Percentiles rank a stretch among this genome's conserved stretches.
These are phyloP conservation scores for Capsella bursapastoris DNA, from an alignment of 345 rosid species.

Conservation along the genomic window DNA sequence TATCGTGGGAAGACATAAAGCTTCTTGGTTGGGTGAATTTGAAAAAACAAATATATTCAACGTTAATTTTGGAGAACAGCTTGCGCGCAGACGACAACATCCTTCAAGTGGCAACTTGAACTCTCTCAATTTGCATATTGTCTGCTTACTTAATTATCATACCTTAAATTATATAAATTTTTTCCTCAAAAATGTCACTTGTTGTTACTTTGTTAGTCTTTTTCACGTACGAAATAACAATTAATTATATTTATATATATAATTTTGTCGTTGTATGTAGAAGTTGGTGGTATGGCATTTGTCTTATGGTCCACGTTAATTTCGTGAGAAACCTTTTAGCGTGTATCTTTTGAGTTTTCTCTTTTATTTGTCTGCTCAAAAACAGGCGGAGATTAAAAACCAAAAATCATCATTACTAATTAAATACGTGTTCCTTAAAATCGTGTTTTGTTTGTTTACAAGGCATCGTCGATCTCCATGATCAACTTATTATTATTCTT, in stretches of 20 bases:
- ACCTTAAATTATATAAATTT: background rate
- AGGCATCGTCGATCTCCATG: background rate
- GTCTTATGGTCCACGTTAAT: slow-evolving; percentile 36
- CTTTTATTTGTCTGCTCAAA: slow-evolving; percentile 13
- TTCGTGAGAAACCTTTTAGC: slow-evolving; percentile 37
- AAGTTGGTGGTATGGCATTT: slow-evolving; percentile 35
- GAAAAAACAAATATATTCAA: slow-evolving; percentile 24
- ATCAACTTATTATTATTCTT: slow-evolving; percentile 21
- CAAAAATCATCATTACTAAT: slow-evolving; percentile 1
- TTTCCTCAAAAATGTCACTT: slow-evolving; percentile 12
- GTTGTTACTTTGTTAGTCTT: slow-evolving; percentile 24
- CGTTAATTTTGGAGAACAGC: slow-evolving; percentile 40
- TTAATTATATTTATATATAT: background rate
- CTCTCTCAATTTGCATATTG: slow-evolving; percentile 19
- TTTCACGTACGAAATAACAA: background rate
- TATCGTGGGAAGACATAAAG: slow-evolving; percentile 40
- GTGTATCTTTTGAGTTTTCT: slow-evolving; percentile 39
- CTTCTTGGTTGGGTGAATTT: slow-evolving; percentile 41
- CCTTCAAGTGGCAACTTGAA: slow-evolving; percentile 35
- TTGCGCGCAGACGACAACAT: slow-evolving; percentile 28
- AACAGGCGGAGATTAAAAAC: background rate
- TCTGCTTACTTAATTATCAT: slow-evolving; percentile 31
- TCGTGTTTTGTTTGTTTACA: slow-evolving; percentile 21
- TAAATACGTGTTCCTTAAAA: slow-evolving; percentile 26
- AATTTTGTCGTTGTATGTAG: slow-evolving; percentile 32